phyloP scores from a whole-genome alignment of 306 rosid species.

The Gastrolobium villosum region DNA sequence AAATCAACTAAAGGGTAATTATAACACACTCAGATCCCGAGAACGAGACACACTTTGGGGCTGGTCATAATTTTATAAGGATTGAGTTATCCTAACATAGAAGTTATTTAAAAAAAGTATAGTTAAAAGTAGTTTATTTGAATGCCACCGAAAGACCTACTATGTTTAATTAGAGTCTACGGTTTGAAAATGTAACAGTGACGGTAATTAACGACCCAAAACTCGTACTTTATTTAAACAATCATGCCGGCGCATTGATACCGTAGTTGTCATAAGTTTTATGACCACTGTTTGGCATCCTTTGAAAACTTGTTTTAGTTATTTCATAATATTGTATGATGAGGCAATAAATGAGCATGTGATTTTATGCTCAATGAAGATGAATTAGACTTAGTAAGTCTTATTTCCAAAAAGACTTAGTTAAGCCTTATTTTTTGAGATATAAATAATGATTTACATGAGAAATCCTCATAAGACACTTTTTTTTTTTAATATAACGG shows the following conservation, averaged over 20 bases:
- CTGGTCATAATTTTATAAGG: not conserved
- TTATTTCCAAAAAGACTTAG: no score
- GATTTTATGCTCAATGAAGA: not conserved
- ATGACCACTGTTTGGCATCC: constrained; percentile 16
- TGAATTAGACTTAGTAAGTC: not conserved
- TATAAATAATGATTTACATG: not conserved
- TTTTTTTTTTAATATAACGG: no score
- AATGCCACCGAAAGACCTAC: constrained; percentile 27
- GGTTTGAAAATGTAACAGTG: constrained; percentile 34
- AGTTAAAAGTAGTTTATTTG: not conserved
- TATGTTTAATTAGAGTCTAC: not conserved
- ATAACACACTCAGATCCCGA: constrained; percentile 55
- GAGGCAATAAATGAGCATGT: not conserved
- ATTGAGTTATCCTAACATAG: not conserved
- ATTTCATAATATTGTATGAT: not conserved
- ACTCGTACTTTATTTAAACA: not conserved
- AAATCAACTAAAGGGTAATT: not conserved
- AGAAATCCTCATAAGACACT: no score
- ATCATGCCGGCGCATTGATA: not conserved
- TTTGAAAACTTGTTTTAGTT: not conserved
- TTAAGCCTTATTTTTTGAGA: not conserved
- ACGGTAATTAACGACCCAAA: not conserved
- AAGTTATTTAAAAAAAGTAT: not conserved
- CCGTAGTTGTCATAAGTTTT: not conserved
- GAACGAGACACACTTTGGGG: constrained; percentile 41